Evolutionary conservation across 306 rosid genomes (phyloP).

Genomic region (Malus orientalis): DNA sequence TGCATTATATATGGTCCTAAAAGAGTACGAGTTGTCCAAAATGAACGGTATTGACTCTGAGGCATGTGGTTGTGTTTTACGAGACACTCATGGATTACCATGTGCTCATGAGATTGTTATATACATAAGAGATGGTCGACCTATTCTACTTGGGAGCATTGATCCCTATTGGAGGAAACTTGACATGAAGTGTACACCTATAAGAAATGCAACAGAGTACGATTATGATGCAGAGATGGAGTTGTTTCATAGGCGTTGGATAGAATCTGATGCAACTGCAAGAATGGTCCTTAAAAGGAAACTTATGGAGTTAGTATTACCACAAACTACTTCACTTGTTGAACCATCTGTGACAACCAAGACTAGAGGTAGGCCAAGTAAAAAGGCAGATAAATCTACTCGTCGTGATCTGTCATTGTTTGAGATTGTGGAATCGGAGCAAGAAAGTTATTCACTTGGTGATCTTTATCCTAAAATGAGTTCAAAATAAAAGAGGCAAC

Average conservation of each 20-base stretch:
- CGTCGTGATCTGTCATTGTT: neutral
- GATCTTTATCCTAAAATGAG: neutral
- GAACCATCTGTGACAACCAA: neutral
- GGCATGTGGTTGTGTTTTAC: neutral
- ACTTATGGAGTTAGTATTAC: neutral
- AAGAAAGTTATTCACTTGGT: neutral
- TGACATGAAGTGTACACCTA: neutral
- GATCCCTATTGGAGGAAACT: neutral
- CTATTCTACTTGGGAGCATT: neutral
- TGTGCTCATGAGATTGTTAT: conserved; percentile 6
- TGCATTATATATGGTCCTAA: neutral
- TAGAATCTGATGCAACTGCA: neutral
- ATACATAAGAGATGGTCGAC: neutral
- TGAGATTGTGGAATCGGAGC: neutral
- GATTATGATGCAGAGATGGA: neutral
- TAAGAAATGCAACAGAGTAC: neutral
- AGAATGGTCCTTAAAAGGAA: neutral
- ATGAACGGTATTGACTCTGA: neutral
- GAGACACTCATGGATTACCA: neutral
- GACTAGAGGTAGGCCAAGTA: neutral
- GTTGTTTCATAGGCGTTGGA: neutral
- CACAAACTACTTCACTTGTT: neutral
- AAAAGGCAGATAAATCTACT: neutral
- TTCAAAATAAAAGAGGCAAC: neutral
- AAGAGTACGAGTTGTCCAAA: neutral